Conservation (phyloP, 257 asterid genomes). For the Mentha longifolia region DNA sequence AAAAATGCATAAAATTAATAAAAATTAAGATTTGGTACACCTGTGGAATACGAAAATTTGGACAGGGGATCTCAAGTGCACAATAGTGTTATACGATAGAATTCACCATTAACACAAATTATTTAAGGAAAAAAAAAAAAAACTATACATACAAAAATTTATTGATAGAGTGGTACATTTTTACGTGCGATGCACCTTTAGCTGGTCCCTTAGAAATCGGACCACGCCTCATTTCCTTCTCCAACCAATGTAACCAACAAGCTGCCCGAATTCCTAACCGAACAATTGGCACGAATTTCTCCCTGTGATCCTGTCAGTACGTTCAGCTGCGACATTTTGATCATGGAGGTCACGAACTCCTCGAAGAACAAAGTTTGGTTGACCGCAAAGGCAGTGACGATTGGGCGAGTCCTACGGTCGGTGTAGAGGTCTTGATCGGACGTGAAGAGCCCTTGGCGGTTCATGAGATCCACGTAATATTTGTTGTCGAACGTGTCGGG, state of each 20-base stretch:
- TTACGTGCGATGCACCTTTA: neutral
- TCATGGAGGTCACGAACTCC: slow-evolving; percentile 52
- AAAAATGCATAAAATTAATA: too few species aligned
- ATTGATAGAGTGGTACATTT: too few species aligned
- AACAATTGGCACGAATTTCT: slow-evolving; percentile 69
- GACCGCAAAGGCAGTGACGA: slow-evolving; percentile 55
- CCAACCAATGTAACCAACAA: slow-evolving; percentile 22
- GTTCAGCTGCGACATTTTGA: slow-evolving; percentile 66
- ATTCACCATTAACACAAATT: too few species aligned
- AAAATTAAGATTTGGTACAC: too few species aligned
- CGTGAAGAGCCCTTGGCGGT: slow-evolving; percentile 71
- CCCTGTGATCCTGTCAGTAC: slow-evolving; percentile 67
- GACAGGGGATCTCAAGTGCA: too few species aligned
- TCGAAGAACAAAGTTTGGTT: slow-evolving; percentile 54
- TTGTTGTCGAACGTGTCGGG: slow-evolving; percentile 63
- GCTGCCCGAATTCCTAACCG: slow-evolving; percentile 44
- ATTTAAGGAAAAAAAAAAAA: too few species aligned
- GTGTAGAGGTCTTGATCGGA: slow-evolving; percentile 81
- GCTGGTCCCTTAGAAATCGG: slow-evolving; percentile 33
- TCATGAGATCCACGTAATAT: slow-evolving; percentile 70
- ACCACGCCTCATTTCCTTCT: slow-evolving; percentile 38
- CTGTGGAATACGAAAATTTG: too few species aligned
- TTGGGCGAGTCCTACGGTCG: slow-evolving; percentile 52
- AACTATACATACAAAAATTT: too few species aligned
- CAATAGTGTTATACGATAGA: too few species aligned